Conservation (phyloP, 1,284 basidiomycete species). For the Ustilago lituana region DNA sequence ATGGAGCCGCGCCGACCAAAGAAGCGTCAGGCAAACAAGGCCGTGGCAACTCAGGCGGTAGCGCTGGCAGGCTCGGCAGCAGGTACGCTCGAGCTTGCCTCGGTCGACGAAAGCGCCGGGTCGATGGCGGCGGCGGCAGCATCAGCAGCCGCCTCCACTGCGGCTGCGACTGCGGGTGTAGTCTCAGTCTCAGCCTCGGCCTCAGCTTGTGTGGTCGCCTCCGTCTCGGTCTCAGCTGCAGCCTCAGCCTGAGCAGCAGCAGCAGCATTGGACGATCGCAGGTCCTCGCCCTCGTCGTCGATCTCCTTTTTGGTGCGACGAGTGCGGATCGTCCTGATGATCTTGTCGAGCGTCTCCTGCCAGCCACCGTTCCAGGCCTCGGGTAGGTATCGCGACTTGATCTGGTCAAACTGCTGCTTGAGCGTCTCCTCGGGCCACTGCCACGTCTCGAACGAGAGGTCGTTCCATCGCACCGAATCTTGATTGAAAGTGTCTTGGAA, state of each 20-base stretch:
- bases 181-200: background rate
- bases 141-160: background rate
- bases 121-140: conserved; percentile 19
- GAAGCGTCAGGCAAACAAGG: no score
- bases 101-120: conserved; percentile 19
- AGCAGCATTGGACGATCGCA: conserved; percentile 1
- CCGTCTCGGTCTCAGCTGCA: background rate
- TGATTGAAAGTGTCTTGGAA: conserved; percentile 32
- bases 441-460: conserved; percentile 37
- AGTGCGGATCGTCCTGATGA: conserved; percentile 34
- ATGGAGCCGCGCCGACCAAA: no score
- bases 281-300: conserved; percentile 41
- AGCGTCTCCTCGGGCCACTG: conserved; percentile 39
- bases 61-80: conserved; percentile 16
- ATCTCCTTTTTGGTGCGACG: conserved; percentile 39
- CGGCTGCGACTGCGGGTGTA: background rate
- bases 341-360: conserved; percentile 45
- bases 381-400: conserved; percentile 46
- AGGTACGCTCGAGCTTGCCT: background rate
- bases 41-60: no score
- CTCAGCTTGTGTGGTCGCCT: background rate
- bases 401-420: conserved; percentile 42
- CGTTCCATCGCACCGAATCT: conserved; percentile 27
- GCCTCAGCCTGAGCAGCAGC: background rate
- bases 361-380: conserved; percentile 34